A percentile compares a stretch with the other conserved stretches of the same genome.
phyloP scores from a whole-genome alignment of 495 filamentous ascomycete species.

The Penicillium goetzii region DNA sequence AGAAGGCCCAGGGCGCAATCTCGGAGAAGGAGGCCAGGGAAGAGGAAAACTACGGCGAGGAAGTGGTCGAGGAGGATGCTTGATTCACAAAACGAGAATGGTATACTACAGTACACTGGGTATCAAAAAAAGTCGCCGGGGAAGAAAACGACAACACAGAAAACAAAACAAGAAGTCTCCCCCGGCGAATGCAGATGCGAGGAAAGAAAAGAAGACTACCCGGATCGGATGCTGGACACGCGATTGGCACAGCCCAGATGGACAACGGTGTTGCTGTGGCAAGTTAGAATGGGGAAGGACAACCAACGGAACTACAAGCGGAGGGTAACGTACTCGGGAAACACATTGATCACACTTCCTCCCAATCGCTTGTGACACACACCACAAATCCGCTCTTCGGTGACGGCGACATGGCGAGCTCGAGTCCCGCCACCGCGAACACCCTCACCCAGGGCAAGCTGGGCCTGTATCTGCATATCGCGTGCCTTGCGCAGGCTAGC shows the following conservation, averaged over 20 bases:
- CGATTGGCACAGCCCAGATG: slow-evolving; percentile 80
- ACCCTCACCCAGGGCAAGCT: slow-evolving; percentile 68
- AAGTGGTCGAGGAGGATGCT: slow-evolving; percentile 63
- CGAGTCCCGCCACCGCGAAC: slow-evolving; percentile 55
- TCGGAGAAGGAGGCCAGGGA: slow-evolving; percentile 66
- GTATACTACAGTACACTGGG: slow-evolving; percentile 33
- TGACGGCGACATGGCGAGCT: slow-evolving; percentile 75
- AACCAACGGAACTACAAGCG: neutral
- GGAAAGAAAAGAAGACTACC: slow-evolving; percentile 21
- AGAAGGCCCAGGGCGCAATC: slow-evolving; percentile 53
- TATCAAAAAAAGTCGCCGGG: slow-evolving; percentile 40
- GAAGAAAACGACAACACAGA: slow-evolving; percentile 20
- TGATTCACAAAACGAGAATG: slow-evolving; percentile 28
- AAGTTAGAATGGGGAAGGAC: slow-evolving; percentile 28
- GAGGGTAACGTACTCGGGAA: slow-evolving; percentile 60
- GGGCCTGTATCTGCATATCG: slow-evolving; percentile 70
- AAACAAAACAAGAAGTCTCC: slow-evolving; percentile 22
- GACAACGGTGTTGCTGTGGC: slow-evolving; percentile 63
- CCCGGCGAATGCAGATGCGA: slow-evolving; percentile 20
- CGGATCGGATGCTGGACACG: slow-evolving; percentile 27
- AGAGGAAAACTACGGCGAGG: slow-evolving; percentile 87
- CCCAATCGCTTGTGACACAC: slow-evolving; percentile 93
- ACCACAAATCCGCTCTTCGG: slow-evolving; percentile 84
- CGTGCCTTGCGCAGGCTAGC: slow-evolving; percentile 73
- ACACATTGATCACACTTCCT: slow-evolving; percentile 80